phyloP scores from a whole-genome alignment of 345 rosid genomes.

The Dovyalis caffra region DNA sequence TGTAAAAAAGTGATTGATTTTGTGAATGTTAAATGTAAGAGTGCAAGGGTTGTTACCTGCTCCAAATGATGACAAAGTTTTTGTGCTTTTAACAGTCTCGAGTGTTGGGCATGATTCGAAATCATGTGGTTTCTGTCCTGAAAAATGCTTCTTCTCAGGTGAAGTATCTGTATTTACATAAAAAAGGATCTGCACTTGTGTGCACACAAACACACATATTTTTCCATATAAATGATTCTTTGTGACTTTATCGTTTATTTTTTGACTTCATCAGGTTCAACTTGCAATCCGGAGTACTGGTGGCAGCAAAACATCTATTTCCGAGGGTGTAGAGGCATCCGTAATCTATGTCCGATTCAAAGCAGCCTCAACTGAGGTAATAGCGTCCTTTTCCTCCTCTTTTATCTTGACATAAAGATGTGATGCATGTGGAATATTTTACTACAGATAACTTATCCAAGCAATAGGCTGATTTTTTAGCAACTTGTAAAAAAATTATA shows the following conservation, averaged over 20 bases:
- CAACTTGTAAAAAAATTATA: not conserved
- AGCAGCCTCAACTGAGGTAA: slow-evolving; percentile 97
- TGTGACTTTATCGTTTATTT: slow-evolving; percentile 17
- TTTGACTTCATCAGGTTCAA: slow-evolving; percentile 57
- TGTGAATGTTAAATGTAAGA: not conserved
- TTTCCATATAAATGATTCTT: not conserved
- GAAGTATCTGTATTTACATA: slow-evolving; percentile 11
- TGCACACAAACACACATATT: slow-evolving; percentile 10
- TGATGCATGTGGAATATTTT: not conserved
- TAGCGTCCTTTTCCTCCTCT: slow-evolving; percentile 7
- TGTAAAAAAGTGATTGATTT: not conserved
- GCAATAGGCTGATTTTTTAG: not conserved
- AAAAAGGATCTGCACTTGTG: not conserved
- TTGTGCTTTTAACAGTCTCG: slow-evolving; percentile 66
- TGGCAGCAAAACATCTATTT: slow-evolving; percentile 62
- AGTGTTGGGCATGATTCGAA: slow-evolving; percentile 90
- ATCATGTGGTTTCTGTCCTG: slow-evolving; percentile 82
- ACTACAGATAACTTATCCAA: not conserved
- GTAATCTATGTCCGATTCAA: slow-evolving; percentile 90
- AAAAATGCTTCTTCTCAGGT: slow-evolving; percentile 91
- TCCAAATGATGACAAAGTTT: slow-evolving; percentile 4
- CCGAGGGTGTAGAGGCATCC: slow-evolving; percentile 98
- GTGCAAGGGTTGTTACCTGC: not conserved
- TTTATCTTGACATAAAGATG: slow-evolving; percentile 9
- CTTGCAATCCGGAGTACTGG: slow-evolving; percentile 71